Conservation (phyloP, 2,329 filamentous ascomycete species). For the Escovopsis sp. region DNA sequence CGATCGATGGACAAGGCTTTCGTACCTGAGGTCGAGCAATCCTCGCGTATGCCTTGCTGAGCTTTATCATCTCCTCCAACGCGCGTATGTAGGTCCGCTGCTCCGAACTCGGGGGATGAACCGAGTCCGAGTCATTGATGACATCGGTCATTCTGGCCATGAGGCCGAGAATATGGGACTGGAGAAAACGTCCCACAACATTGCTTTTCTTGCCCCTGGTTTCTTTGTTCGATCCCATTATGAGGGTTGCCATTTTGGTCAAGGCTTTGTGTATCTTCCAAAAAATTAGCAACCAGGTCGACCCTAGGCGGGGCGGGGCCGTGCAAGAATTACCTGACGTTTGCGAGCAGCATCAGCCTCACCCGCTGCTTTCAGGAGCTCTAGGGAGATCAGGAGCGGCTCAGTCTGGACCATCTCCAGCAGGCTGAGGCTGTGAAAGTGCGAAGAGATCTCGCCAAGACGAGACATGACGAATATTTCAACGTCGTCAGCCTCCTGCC, state of each 20-base stretch:
- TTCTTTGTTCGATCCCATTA: slow-evolving; percentile 25
- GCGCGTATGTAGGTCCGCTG: slow-evolving; percentile 65
- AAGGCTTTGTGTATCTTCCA: slow-evolving; percentile 33
- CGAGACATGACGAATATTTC: slow-evolving; percentile 54
- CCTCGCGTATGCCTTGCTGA: slow-evolving; percentile 58
- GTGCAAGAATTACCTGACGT: slow-evolving; percentile 32
- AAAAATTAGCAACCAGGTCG: slow-evolving; percentile 13
- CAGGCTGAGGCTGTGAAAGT: slow-evolving; percentile 52
- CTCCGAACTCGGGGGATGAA: slow-evolving; percentile 44
- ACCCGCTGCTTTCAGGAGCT: slow-evolving; percentile 66
- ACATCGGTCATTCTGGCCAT: slow-evolving; percentile 68
- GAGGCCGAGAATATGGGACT: slow-evolving; percentile 71
- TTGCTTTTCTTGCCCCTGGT: slow-evolving; percentile 35
- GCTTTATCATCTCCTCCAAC: slow-evolving; percentile 72
- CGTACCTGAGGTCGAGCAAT: slow-evolving; percentile 72
- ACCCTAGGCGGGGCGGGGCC: not conserved
- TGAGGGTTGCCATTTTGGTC: slow-evolving; percentile 27
- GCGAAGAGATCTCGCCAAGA: slow-evolving; percentile 51
- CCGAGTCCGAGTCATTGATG: slow-evolving; percentile 50
- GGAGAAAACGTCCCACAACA: slow-evolving; percentile 58
- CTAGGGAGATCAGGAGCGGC: slow-evolving; percentile 59
- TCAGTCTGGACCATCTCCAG: slow-evolving; percentile 58
- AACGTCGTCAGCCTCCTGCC: slow-evolving; percentile 39
- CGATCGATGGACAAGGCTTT: not conserved
- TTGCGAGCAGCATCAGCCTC: slow-evolving; percentile 46